Evolutionary conservation across 805 yeast species (phyloP), one percentile per base, ranked within the genome.

Genomic region (Dipodascus geniculatus): DNA sequence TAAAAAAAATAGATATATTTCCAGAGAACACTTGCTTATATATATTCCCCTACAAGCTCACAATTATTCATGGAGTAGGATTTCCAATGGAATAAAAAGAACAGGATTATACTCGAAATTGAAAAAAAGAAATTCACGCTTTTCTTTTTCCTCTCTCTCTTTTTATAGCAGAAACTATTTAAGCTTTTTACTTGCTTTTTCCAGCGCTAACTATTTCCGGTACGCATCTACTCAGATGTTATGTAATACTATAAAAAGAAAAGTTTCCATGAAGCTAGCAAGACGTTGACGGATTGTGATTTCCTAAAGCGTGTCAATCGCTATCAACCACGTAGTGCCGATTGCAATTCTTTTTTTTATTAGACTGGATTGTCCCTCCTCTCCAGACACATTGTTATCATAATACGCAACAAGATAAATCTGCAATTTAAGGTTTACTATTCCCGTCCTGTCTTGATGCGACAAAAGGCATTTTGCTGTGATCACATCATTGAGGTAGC

Each of bases 121-220:
- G n/a, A n/a, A n/a, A n/a, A 28, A 28, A 28, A 28, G 11, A 11
- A 28, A 28, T 6, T 28, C 9, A 6, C 33, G 11, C 6, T 6
- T 28, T 28, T 28, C 23, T 23, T 8, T 22, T 49, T 51, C 38
- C 48, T 48, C 17, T 47, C 19, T 51, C 48, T 47, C 19, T 51
- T 48, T 24, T 51, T 51, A 4, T 11, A 47, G 31, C 49, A 47
- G 33, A 47, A 47, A 47, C 16, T 19, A 47, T n/a, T 23, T 28
- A 47, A 47, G 31, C 33, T 28, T 28, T 28, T 28, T 28, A 11
- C 33, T 28, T 28, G 33, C 33, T 28, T 28, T 28, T 28, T 28
- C 11, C 9, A 28, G 33, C 11, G 33, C 33, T 28, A 28, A 11
- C 33, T 28, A 11, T 6, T 6, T 28, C 6, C 33, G 33, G 11